Evolutionary conservation across 2,329 filamentous ascomycete genomes (phyloP), one percentile per base, ranked within the genome.

Genomic region (Xenosphaeropsis pyriputrescens): DNA sequence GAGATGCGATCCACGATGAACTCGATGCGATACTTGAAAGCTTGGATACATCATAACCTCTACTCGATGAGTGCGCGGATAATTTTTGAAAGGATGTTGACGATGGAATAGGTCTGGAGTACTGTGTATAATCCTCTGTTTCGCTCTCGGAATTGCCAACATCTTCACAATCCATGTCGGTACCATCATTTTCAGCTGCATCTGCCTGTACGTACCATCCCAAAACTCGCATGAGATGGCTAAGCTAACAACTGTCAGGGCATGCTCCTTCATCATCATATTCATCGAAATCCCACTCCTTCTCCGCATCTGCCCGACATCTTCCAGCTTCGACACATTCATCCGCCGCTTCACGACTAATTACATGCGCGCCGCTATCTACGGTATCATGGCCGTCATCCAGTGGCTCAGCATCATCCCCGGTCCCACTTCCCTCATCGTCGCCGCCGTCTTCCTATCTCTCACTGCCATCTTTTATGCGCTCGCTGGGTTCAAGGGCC

Each of bases 241-340:
- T 13, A 6, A 26, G 16, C 40, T 50, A 38, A 45, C 36, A 13
- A 6, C 16, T 17, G 32, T 33, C 48, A 89, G 84, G 33, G 65
- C 70, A 43, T 85, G 70, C 36, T 70, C 76, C 12, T 75, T 86
- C 50, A 52, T 88, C 50, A 80, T 91, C 53, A 65, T 91, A 54
- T 91, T 91, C 62, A 70, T 89, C 55, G 84, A 98, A 60, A 79
- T 98, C 14, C 91, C 91, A 18, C 79, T 96, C 42, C 82, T 98
- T 41, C 79, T 98, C 44, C 84, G 91, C 62, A 95, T 98, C 65
- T 98, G 91, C 67, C 91, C 91, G 41, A 98, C 91, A 5, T 96
- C 89, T 12, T 62, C 79, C 46, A 77, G 73, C 47, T 98, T 98
- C 64, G 91, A 98, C 59, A 67, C 64, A 47, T 79, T 86, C 57